Conservation (phyloP, 2,329 filamentous ascomycete species). For the Colletotrichum abscissum region DNA sequence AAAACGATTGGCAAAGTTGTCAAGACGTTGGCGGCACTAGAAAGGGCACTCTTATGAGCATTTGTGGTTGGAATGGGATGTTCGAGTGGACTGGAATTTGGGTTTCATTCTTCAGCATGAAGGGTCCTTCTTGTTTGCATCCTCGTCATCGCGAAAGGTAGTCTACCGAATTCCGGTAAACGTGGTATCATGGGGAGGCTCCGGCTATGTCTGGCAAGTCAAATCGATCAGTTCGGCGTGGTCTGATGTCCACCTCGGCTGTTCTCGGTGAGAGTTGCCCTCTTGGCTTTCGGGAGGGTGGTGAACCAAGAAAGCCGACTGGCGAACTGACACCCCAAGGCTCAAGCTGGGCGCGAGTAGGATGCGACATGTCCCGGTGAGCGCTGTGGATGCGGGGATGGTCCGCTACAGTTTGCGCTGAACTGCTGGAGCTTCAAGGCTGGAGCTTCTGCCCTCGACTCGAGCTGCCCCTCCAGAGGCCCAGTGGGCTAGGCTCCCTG, state of each 20-base stretch:
- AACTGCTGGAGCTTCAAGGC: background rate
- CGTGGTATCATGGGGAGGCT: background rate
- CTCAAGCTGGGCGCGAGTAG: background rate
- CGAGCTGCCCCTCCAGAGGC: background rate
- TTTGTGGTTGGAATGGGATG: background rate
- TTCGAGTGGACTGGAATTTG: background rate
- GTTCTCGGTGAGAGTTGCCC: constrained; percentile 26
- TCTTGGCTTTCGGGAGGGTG: background rate
- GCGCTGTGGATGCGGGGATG: constrained; percentile 31
- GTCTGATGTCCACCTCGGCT: constrained; percentile 32
- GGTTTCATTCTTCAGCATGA: background rate
- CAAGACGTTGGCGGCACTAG: background rate
- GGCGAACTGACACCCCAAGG: background rate
- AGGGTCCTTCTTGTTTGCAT: constrained; percentile 1
- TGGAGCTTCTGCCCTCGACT: background rate
- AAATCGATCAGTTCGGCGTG: constrained; percentile 3
- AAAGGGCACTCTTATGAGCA: background rate
- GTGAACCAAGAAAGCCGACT: constrained; percentile 1
- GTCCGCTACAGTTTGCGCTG: background rate
- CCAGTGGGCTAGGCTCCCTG: background rate
- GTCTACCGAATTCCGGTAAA: background rate
- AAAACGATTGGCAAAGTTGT: constrained; percentile 1
- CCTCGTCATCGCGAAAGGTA: constrained; percentile 11
- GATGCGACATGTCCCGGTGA: constrained; percentile 19
- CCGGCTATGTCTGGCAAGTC: constrained; percentile 33